Base-by-base conservation (phyloP, 805 yeast genomes). In the Saccharomycopsis sp. region DNA sequence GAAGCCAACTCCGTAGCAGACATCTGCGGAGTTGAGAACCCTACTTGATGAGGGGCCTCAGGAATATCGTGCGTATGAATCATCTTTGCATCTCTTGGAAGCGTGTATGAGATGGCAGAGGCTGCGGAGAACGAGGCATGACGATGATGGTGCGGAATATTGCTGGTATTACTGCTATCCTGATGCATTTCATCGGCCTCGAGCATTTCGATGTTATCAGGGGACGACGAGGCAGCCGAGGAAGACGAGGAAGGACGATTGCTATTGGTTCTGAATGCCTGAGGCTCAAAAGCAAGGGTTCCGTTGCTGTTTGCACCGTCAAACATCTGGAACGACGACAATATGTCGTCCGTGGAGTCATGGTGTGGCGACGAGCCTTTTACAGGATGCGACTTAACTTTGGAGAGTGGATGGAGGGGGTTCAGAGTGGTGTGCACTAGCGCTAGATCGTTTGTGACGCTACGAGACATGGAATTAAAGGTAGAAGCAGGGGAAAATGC, bases 1-100 rank as follows among this genome's bases (percentile, higher is more conserved):
- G 64, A 67, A 44, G 73, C 71, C 22, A 77, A 63, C 41, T 80
- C 81, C 19, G 73, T 72, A 1, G 86, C 84, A 12, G 76, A 66
- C 52, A 83, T 66, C 69, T 89, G 96, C 2, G 96, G 97, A 0
- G 96, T 87, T 0, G 96, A 82, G 67, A 87, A 89, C 1, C 85
- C 88, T 24, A 87, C 91, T 65, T 87, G 90, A 51, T 78, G 79
- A 1, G 92, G 91, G 0, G 79, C 80, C 44, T 78, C 80, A 2
- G 68, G 62, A 25, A 63, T 55, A 20, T 60, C 56, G 50, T 64
- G 65, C 12, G n/a, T 51, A 19, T 56, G 73, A 49, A 76, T 73
- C 23, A 67, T 61, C 38, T 66, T 52, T 2, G 76, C 74, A 52
- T 80, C 85, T 61, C 77, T 75, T 34, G 71, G 65, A n/a, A 79